A percentile compares a stretch with the other conserved stretches of the same genome.
phyloP scores from a whole-genome alignment of 345 rosid genomes.

The Aquilaria yunnanensis region DNA sequence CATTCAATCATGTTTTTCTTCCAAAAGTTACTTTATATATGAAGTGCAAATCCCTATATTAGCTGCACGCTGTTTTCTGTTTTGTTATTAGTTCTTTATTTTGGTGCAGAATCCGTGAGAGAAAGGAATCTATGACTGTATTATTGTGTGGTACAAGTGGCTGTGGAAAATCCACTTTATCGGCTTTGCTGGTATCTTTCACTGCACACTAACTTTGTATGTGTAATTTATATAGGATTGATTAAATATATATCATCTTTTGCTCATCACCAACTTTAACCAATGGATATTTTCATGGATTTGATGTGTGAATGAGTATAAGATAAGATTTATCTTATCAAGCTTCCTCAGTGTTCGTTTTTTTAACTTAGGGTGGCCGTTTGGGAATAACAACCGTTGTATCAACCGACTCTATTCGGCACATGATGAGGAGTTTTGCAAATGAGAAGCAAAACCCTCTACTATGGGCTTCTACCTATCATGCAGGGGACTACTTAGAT shows the following conservation, averaged over 20 bases:
- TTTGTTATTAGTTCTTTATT: constrained; percentile 11
- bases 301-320: too few species aligned
- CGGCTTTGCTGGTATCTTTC: constrained; percentile 83
- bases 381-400: constrained; percentile 86
- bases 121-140: constrained; percentile 94
- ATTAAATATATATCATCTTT: too few species aligned
- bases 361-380: constrained; percentile 30
- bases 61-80: not conserved
- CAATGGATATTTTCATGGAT: too few species aligned
- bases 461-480: constrained; percentile 92
- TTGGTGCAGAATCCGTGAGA: constrained; percentile 87
- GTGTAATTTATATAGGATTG: constrained; percentile 22
- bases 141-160: constrained; percentile 99
- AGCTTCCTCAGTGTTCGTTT: too few species aligned
- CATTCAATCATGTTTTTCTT: too few species aligned
- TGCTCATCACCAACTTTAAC: too few species aligned
- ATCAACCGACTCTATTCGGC: constrained; percentile 86
- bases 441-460: constrained; percentile 79
- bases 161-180: constrained; percentile 98
- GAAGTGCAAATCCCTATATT: too few species aligned
- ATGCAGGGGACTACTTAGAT: constrained; percentile 84
- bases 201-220: constrained; percentile 8
- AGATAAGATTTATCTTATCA: too few species aligned
- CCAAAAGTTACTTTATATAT: too few species aligned
- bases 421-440: constrained; percentile 93